Evolutionary conservation across 345 rosid species (phyloP).

Genomic region (Acer saccharum): DNA sequence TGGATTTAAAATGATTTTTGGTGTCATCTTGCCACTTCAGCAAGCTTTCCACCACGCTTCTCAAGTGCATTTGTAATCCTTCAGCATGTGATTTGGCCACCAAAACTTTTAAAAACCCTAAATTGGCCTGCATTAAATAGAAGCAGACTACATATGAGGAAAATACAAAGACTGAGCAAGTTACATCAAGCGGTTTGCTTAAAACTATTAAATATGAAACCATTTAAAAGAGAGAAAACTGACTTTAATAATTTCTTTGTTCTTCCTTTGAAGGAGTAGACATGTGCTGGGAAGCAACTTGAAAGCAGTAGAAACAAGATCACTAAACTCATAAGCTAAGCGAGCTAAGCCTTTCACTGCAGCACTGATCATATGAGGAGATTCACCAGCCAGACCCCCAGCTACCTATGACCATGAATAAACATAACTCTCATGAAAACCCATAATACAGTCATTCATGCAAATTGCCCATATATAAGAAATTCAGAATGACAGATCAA

Average conservation of each 20-base stretch:
- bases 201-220: neutral
- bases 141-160: slow-evolving; percentile 21
- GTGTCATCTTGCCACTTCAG: slow-evolving; percentile 83
- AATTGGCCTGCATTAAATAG: slow-evolving; percentile 71
- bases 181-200: neutral
- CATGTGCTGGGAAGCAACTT: slow-evolving; percentile 84
- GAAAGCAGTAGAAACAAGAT: slow-evolving; percentile 77
- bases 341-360: slow-evolving; percentile 96
- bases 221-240: slow-evolving; percentile 20
- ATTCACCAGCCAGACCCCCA: slow-evolving; percentile 91
- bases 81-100: slow-evolving; percentile 91
- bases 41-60: slow-evolving; percentile 80
- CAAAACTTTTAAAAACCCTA: slow-evolving; percentile 87
- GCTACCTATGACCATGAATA: slow-evolving; percentile 62
- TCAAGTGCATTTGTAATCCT: slow-evolving; percentile 70
- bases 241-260: slow-evolving; percentile 87
- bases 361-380: slow-evolving; percentile 97
- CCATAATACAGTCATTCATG: neutral
- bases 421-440: neutral
- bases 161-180: neutral
- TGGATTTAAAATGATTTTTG: slow-evolving; percentile 85
- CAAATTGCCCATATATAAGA: neutral
- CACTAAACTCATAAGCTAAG: slow-evolving; percentile 90
- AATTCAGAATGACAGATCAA: neutral
- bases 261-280: slow-evolving; percentile 85